Base-by-base conservation (phyloP, 2,329 filamentous ascomycete species). In the Leptographium flavum region DNA sequence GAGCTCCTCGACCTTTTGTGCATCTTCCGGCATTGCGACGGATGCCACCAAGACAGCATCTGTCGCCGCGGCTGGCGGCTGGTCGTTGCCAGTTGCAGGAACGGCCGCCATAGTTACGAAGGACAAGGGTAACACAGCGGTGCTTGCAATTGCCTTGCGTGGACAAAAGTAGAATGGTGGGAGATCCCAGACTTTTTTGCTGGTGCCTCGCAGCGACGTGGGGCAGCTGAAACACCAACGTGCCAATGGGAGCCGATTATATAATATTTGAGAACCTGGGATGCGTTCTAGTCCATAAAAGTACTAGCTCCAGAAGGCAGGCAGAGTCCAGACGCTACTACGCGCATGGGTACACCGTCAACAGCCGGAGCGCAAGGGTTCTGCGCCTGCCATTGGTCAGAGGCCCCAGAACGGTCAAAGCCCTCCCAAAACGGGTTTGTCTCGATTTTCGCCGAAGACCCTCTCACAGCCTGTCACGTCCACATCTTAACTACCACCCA, bases 11-110 rank as follows among this genome's bases (percentile, higher is more conserved):
- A 98, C 90, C 59, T 85, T 76, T 53, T 81, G 78, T n/a, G 85
- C 76, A 39, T 74, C 81, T 45, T 79, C 73, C 15, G 90, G 85
- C 60, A 94, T 79, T 45, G 85, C 83, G 47, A 83, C 81, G 2
- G 90, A 95, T 42, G 81, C 73, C 54, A 90, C 83, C 43, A 96
- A 71, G 39, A 96, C 90, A 27, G 90, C 90, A 60, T 83, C 78
- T 40, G 80, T 85, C 46, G 79, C 81, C 50, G 70, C 71, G 11
- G 70, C 59, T 6, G 81, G 81, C n/a, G 73, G 71, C 23, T 59
- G 59, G 54, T 68, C 63, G 35, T 55, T 45, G 11, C 3, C 40
- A 2, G 36, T n/a, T 28, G 19, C 21, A 17, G 21, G n/a, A 17
- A 11, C n/a, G 33, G 37, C 28, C 17, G 32, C 14, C 42, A 23